Base-by-base conservation (phyloP, 2,329 filamentous ascomycete species). In the Colletotrichum sp. region DNA sequence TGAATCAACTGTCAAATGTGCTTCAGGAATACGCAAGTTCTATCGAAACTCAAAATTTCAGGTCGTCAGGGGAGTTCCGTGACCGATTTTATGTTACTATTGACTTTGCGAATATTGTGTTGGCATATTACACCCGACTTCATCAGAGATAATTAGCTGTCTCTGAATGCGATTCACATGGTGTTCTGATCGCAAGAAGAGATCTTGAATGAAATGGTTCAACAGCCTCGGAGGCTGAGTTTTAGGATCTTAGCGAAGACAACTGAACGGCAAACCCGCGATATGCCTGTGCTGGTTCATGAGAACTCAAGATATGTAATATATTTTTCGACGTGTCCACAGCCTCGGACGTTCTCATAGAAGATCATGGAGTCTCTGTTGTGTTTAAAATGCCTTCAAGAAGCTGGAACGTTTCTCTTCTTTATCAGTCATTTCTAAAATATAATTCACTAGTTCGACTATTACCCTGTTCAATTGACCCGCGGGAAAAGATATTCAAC, bases 351-450 rank as follows among this genome's bases (percentile, higher is more conserved):
- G 5, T 6, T 44, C 8, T n/a, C 8, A 11, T 11, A 3, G 8
- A n/a, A 44, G 8, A 0, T 6, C 0, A 44, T 0, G n/a, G 8
- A n/a, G 16, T 44, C 8, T 44, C 2, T 6, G 0, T 44, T 11
- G 5, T 11, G 8, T 44, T 44, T 3, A 11, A n/a, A 44, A n/a
- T 6, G 1, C 9, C 5, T 44, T n/a, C 39, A 2, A n/a, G 19
- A 44, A 44, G 16, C 8, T 2, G 16, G 16, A 11, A 9, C 1
- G 4, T n/a, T 19, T 11, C 2, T 1, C 36, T 44, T 19, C 16
- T 44, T 11, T 6, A 44, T 44, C 8, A 6, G 0, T 44, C 16
- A n/a, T 44, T 3, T 19, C 5, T 11, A 9, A 3, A 9, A 6
- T 11, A 19, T 19, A 3, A 11, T 44, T 44, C 16, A 19, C 36